These are phyloP conservation scores for Eimeria sp. DNA, from an alignment of 169 alveolate genomes.

Conservation along the genomic window DNA sequence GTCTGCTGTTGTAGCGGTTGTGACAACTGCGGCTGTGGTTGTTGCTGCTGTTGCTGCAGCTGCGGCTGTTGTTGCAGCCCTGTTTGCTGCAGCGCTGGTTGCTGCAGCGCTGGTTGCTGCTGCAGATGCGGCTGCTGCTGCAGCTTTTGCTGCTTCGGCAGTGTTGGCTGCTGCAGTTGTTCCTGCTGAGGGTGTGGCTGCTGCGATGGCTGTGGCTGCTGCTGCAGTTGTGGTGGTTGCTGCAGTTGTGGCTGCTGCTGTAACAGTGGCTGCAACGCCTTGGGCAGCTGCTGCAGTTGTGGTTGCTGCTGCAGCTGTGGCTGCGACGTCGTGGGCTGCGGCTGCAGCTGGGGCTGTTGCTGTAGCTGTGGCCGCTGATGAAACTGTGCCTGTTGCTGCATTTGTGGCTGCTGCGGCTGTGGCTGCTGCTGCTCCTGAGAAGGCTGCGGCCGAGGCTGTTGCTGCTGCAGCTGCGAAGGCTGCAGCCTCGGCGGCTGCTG, in stretches of 20 bases:
- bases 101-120: neutral
- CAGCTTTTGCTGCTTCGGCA: neutral
- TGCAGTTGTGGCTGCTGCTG: neutral
- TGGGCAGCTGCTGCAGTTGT: neutral
- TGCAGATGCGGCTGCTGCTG: neutral
- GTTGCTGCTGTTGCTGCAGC: constrained; percentile 23
- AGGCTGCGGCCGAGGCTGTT: neutral
- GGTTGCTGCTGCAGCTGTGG: neutral
- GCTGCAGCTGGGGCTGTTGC: neutral
- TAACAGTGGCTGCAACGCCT: neutral
- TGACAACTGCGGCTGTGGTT: constrained; percentile 6
- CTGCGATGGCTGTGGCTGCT: neutral
- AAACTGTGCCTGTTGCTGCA: neutral
- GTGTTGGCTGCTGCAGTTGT: neutral
- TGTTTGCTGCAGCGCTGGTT: neutral
- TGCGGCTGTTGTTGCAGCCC: neutral
- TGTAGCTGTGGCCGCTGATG: neutral
- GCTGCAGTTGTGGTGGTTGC: neutral
- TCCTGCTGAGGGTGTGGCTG: constrained; percentile 21
- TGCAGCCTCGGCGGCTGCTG: neutral
- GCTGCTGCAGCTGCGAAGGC: neutral
- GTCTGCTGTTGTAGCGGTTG: neutral
- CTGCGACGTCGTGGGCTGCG: neutral
- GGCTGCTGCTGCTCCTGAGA: neutral
- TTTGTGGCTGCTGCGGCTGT: neutral